Evolutionary conservation across 768 basidiomycete genomes (phyloP).

Genomic region (Hygrophoropsis aurantiaca): DNA sequence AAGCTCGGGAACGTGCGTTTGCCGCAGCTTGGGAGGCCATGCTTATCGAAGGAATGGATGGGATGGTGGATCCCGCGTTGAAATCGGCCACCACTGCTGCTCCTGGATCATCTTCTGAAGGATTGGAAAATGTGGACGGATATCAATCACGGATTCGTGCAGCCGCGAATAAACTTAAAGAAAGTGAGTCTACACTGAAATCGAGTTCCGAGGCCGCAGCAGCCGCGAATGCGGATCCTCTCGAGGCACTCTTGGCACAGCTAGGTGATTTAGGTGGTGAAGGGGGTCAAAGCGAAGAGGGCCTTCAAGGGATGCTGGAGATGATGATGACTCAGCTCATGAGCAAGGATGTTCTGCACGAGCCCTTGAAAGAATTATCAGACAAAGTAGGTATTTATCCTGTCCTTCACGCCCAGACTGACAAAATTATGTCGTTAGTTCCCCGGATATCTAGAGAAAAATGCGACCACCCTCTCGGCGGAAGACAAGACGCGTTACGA

Average conservation of each 20-base stretch:
- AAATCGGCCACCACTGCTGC: not conserved
- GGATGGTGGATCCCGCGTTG: slow-evolving; percentile 21
- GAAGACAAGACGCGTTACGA: slow-evolving; percentile 66
- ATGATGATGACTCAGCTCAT: slow-evolving; percentile 80
- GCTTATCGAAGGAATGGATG: slow-evolving; percentile 63
- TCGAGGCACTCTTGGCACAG: slow-evolving; percentile 55
- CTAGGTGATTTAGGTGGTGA: slow-evolving; percentile 41
- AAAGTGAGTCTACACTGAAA: slow-evolving; percentile 51
- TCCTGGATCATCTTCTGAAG: slow-evolving; percentile 7
- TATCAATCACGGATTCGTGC: slow-evolving; percentile 73
- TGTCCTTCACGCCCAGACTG: not conserved
- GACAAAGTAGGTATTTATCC: slow-evolving; percentile 51
- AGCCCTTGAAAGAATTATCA: slow-evolving; percentile 78
- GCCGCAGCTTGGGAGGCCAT: slow-evolving; percentile 72
- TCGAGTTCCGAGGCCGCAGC: slow-evolving; percentile 11
- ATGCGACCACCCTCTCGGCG: slow-evolving; percentile 49
- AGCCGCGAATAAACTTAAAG: slow-evolving; percentile 73
- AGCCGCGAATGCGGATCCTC: slow-evolving; percentile 28
- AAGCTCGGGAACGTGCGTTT: slow-evolving; percentile 39
- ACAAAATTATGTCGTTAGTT: slow-evolving; percentile 32
- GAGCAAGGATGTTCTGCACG: slow-evolving; percentile 82
- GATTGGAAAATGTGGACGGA: slow-evolving; percentile 31
- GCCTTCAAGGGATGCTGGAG: slow-evolving; percentile 70
- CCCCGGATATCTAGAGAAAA: slow-evolving; percentile 67
- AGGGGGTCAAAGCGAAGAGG: slow-evolving; percentile 42